A percentile compares a stretch with the other conserved stretches of the same genome.
Evolutionary conservation across 495 filamentous ascomycete genomes (phyloP).

Genomic region (Aspergillus coremiiformis): DNA sequence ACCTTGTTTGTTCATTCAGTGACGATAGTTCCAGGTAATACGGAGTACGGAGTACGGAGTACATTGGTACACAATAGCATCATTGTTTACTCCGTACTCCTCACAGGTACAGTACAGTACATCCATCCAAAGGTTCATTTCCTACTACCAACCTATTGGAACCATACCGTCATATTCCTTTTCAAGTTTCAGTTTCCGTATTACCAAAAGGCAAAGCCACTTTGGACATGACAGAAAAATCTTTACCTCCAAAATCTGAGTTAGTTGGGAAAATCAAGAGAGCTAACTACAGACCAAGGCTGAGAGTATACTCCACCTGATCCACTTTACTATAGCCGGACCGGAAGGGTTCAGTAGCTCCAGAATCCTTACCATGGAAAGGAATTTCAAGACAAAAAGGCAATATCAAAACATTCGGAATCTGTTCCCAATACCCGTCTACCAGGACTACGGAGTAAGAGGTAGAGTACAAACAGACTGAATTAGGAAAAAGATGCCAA

Average conservation of each 20-base stretch:
- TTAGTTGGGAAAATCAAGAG: neutral
- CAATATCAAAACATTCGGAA: neutral
- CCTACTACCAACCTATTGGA: no score
- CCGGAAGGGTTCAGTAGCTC: conserved; percentile 2
- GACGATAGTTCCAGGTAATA: no score
- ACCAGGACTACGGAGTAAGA: no score
- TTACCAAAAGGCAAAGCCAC: neutral
- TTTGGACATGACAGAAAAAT: neutral
- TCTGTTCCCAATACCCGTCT: no score
- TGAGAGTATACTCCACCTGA: neutral
- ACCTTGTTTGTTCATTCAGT: neutral
- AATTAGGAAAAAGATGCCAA: no score
- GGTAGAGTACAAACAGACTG: no score
- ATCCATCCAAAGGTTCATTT: no score
- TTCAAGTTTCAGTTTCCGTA: neutral
- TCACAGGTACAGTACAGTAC: neutral
- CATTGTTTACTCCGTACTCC: no score
- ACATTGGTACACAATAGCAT: neutral
- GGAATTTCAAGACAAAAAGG: neutral
- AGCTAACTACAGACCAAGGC: neutral
- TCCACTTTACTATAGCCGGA: neutral
- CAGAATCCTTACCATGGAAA: neutral
- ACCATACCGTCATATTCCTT: neutral
- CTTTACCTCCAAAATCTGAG: neutral
- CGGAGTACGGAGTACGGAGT: no score